Conservation (phyloP, 2,329 filamentous ascomycete species). For the Xylaria sp. region DNA sequence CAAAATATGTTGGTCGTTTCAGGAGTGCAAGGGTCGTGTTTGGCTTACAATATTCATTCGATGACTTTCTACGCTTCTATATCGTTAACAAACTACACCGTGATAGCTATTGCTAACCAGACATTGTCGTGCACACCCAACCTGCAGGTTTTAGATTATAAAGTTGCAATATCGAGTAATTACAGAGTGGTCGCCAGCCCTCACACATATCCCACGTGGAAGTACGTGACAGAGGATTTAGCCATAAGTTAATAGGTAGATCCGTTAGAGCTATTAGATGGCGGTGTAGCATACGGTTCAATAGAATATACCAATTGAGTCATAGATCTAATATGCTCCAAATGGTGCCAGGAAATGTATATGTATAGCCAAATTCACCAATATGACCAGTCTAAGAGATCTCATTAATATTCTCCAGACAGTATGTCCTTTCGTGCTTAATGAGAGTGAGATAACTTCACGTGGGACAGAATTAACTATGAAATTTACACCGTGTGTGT, state of each 20-base stretch:
- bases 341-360: too few relatives aligned
- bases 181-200: background rate
- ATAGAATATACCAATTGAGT: too few relatives aligned
- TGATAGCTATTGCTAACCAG: background rate
- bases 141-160: background rate
- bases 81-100: background rate
- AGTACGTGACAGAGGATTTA: background rate
- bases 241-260: too few relatives aligned
- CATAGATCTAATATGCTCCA: too few relatives aligned
- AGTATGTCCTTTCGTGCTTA: background rate
- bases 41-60: background rate
- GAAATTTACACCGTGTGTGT: background rate
- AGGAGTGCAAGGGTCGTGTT: background rate
- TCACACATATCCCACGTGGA: background rate
- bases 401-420: background rate
- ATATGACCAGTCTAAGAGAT: too few relatives aligned
- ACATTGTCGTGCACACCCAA: background rate
- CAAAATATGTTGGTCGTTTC: background rate
- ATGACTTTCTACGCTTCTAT: background rate
- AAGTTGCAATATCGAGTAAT: background rate
- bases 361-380: too few relatives aligned
- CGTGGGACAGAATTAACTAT: background rate
- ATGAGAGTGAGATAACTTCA: background rate
- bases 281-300: too few relatives aligned
- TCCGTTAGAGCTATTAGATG: too few relatives aligned